Conservation (phyloP, 257 asterid species). For the Paraleonurus japonicus region DNA sequence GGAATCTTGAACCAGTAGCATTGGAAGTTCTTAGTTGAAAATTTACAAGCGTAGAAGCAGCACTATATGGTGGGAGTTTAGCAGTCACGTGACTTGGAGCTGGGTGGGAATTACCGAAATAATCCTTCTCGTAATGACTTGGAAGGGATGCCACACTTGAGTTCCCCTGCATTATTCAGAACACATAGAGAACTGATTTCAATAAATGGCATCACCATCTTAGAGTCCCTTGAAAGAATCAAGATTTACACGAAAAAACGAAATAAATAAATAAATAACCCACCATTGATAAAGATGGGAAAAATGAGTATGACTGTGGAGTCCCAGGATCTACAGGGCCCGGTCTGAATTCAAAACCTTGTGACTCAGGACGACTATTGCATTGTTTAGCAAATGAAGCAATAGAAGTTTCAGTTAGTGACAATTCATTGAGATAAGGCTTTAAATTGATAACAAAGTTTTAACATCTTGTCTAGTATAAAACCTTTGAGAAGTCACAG, state of each 20-base stretch:
- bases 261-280: no score
- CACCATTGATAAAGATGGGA: slow-evolving; percentile 42
- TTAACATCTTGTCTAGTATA: slow-evolving; percentile 6
- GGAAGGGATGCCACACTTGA: slow-evolving; percentile 34
- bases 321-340: slow-evolving; percentile 39
- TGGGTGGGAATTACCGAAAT: slow-evolving; percentile 31
- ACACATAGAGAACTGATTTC: not conserved
- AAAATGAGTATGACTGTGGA: slow-evolving; percentile 39
- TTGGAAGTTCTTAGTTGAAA: slow-evolving; percentile 13
- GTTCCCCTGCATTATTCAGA: slow-evolving; percentile 46
- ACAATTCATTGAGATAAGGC: slow-evolving; percentile 28
- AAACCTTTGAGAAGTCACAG: slow-evolving; percentile 37
- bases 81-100: slow-evolving; percentile 22
- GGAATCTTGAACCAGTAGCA: slow-evolving; percentile 12
- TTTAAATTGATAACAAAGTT: slow-evolving; percentile 21
- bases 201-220: not conserved
- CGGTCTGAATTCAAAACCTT: slow-evolving; percentile 35
- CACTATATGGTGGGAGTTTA: slow-evolving; percentile 24
- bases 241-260: slow-evolving; percentile 6
- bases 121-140: slow-evolving; percentile 29
- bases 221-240: slow-evolving; percentile 10
- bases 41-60: slow-evolving; percentile 25
- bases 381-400: slow-evolving; percentile 27
- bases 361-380: slow-evolving; percentile 35
- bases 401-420: slow-evolving; percentile 29